These are phyloP conservation scores for Penicillium riverlandense DNA, from an alignment of 495 filamentous ascomycete genomes.

Conservation along the genomic window DNA sequence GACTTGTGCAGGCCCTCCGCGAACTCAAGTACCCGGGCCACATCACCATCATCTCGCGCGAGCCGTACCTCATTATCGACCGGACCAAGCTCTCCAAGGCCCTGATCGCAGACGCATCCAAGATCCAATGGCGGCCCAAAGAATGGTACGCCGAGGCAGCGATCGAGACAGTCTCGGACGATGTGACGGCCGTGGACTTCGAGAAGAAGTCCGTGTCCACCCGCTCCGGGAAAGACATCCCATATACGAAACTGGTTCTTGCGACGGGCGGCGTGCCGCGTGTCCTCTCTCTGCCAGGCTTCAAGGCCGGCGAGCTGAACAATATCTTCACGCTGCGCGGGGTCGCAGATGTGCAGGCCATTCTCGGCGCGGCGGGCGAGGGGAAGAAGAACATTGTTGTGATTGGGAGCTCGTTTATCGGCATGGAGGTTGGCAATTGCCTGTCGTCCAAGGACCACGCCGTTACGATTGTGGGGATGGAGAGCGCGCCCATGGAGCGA, in stretches of 20 bases:
- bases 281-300: conserved; percentile 71
- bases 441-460: conserved; percentile 63
- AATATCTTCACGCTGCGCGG: conserved; percentile 83
- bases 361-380: conserved; percentile 69
- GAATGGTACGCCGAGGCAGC: conserved; percentile 72
- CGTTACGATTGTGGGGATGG: conserved; percentile 92
- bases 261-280: conserved; percentile 78
- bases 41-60: conserved; percentile 78
- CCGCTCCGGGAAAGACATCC: conserved; percentile 56
- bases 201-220: conserved; percentile 61
- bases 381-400: conserved; percentile 85
- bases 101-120: conserved; percentile 71
- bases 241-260: conserved; percentile 84
- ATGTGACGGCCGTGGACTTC: conserved; percentile 74
- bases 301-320: conserved; percentile 59
- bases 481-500: conserved; percentile 75
- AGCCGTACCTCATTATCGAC: conserved; percentile 82
- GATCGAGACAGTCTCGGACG: conserved; percentile 67
- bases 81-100: conserved; percentile 95
- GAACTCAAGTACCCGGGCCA: conserved; percentile 71
- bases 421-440: conserved; percentile 88
- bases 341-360: conserved; percentile 66
- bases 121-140: conserved; percentile 64
- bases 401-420: conserved; percentile 88
- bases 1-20: conserved; percentile 72